These are phyloP conservation scores for Arthrobotrys musiformis DNA, from an alignment of 2,329 filamentous ascomycete species.

Conservation along the genomic window DNA sequence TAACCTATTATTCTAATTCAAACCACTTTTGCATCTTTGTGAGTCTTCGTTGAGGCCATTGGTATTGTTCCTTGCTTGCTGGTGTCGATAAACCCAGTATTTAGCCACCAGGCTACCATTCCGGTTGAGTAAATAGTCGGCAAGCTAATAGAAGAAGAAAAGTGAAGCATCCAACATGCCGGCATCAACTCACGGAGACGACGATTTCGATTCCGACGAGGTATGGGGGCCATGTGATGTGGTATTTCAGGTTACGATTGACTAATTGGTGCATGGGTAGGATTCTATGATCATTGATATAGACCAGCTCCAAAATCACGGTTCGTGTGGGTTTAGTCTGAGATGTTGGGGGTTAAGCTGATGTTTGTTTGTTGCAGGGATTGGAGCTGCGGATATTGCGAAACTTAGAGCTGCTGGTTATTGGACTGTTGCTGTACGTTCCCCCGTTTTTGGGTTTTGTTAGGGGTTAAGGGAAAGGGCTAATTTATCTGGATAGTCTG, in stretches of 20 bases:
- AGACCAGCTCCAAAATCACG: constrained; percentile 74
- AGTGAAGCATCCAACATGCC: constrained; percentile 41
- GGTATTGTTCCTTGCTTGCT: neutral
- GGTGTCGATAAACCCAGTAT: too few species aligned
- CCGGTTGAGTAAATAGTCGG: neutral
- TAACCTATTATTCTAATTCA: neutral
- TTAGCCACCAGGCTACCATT: too few species aligned
- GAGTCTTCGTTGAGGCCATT: neutral
- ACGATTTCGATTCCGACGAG: constrained; percentile 50
- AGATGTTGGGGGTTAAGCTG: neutral
- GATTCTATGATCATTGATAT: constrained; percentile 73
- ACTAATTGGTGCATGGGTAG: constrained; percentile 57
- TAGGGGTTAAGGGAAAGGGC: too few species aligned
- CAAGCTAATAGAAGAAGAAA: neutral
- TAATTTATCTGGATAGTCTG: too few species aligned
- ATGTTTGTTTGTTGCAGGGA: constrained; percentile 63
- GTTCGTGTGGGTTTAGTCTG: constrained; percentile 61
- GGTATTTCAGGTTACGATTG: neutral
- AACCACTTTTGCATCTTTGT: neutral
- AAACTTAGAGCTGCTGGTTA: constrained; percentile 73
- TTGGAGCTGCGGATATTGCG: constrained; percentile 73
- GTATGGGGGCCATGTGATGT: neutral
- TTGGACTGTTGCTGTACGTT: constrained; percentile 71
- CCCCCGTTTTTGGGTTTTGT: too few species aligned
- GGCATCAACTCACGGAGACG: constrained; percentile 33